Evolutionary conservation across 441 rosid genomes (phyloP).

Genomic region (Corymbia calophylla): DNA sequence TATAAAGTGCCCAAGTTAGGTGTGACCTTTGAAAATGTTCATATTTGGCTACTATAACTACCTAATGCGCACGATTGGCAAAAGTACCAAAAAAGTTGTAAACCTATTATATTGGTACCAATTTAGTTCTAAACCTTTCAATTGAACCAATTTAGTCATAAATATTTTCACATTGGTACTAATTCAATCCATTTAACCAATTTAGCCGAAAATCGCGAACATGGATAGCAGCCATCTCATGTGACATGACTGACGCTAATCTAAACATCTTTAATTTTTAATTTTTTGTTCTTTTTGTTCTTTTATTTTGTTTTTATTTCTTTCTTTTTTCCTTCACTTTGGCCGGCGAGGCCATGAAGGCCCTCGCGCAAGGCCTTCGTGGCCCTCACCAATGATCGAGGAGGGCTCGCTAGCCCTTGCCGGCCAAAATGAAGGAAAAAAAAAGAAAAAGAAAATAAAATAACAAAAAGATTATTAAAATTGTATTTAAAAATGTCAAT

Average conservation of each 20-base stretch:
- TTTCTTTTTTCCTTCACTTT: neutral
- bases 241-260: accelerated
- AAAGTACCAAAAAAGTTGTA: neutral
- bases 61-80: neutral
- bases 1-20: neutral
- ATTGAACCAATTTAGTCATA: no score
- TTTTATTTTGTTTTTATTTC: no score
- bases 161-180: no score
- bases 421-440: neutral
- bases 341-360: neutral
- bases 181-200: no score
- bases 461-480: no score
- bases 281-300: no score
- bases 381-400: neutral
- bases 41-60: neutral
- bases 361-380: neutral
- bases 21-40: neutral
- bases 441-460: no score
- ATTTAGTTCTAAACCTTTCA: no score
- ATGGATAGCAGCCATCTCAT: neutral
- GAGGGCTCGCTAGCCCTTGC: neutral
- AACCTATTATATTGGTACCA: no score
- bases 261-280: no score
- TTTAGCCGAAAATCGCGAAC: no score
- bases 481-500: neutral